These are phyloP conservation scores for Boletus rubescentipes DNA, from an alignment of 768 basidiomycete species.

Conservation along the genomic window DNA sequence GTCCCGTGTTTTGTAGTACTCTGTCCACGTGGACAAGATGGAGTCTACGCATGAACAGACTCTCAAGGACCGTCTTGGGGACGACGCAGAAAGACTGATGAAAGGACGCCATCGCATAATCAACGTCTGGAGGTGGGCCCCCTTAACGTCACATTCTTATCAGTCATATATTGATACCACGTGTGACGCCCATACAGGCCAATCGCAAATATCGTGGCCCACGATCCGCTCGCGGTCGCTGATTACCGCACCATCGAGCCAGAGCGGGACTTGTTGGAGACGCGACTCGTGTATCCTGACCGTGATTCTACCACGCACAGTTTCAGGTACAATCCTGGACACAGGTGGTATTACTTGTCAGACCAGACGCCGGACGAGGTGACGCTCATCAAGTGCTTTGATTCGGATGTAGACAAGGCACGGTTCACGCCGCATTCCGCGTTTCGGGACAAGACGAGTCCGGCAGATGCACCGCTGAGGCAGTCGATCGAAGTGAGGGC, in stretches of 20 bases:
- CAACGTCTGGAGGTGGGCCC: constrained; percentile 40
- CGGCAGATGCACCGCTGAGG: constrained; percentile 33
- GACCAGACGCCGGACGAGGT: constrained; percentile 41
- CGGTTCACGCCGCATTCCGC: constrained; percentile 37
- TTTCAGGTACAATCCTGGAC: constrained; percentile 34
- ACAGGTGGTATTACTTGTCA: constrained; percentile 39
- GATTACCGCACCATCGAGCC: constrained; percentile 1
- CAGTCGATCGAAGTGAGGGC: constrained; percentile 42
- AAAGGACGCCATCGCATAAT: constrained; percentile 40
- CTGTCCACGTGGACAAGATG: neutral
- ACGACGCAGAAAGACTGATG: constrained; percentile 42
- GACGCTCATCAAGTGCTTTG: constrained; percentile 42
- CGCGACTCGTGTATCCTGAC: constrained; percentile 33
- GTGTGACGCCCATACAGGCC: neutral
- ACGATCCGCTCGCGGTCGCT: neutral
- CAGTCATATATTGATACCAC: neutral
- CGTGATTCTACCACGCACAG: constrained; percentile 22
- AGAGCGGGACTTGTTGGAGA: constrained; percentile 3
- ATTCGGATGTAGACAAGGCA: constrained; percentile 38
- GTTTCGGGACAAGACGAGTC: constrained; percentile 35
- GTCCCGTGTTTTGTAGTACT: neutral
- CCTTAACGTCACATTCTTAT: neutral
- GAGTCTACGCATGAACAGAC: neutral
- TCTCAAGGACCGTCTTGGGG: constrained; percentile 28
- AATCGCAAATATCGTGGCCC: neutral